These are phyloP conservation scores for Leonotis leonurus DNA, from an alignment of 257 asterid species.

Conservation along the genomic window DNA sequence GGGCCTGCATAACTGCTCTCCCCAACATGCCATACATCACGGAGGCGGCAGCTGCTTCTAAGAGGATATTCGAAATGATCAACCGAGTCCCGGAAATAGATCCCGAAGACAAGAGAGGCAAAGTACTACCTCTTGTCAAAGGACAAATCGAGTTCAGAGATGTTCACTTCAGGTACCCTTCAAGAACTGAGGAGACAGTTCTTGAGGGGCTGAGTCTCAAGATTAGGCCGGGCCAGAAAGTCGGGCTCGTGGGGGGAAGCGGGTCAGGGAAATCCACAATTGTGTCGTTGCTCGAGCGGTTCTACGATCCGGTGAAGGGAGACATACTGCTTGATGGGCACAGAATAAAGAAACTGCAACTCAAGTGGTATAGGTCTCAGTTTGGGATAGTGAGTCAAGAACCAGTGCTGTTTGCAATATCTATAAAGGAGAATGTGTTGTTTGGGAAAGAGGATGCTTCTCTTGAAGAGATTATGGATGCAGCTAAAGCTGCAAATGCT, in stretches of 20 bases:
- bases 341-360: slow-evolving; percentile 50
- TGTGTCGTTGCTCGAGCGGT: slow-evolving; percentile 71
- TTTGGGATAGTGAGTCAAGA: slow-evolving; percentile 96
- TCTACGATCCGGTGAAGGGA: slow-evolving; percentile 52
- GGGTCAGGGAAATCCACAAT: slow-evolving; percentile 92
- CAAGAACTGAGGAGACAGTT: no score
- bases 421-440: slow-evolving; percentile 85
- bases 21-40: slow-evolving; percentile 29
- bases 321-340: no score
- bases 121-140: no score
- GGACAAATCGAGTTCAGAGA: slow-evolving; percentile 58
- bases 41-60: slow-evolving; percentile 34
- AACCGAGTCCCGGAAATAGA: slow-evolving; percentile 29
- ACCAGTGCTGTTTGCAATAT: slow-evolving; percentile 93
- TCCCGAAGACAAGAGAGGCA: slow-evolving; percentile 16
- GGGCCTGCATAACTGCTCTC: slow-evolving; percentile 28
- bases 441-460: slow-evolving; percentile 41
- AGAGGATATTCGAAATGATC: slow-evolving; percentile 31
- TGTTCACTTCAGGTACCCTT: slow-evolving; percentile 86
- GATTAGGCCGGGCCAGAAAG: slow-evolving; percentile 43
- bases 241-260: slow-evolving; percentile 90
- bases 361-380: slow-evolving; percentile 66
- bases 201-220: neutral
- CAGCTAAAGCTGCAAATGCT: slow-evolving; percentile 45
- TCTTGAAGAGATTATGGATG: slow-evolving; percentile 24